Conservation (phyloP, 176 grass and related monocot genomes). For the Thalia dealbata region DNA sequence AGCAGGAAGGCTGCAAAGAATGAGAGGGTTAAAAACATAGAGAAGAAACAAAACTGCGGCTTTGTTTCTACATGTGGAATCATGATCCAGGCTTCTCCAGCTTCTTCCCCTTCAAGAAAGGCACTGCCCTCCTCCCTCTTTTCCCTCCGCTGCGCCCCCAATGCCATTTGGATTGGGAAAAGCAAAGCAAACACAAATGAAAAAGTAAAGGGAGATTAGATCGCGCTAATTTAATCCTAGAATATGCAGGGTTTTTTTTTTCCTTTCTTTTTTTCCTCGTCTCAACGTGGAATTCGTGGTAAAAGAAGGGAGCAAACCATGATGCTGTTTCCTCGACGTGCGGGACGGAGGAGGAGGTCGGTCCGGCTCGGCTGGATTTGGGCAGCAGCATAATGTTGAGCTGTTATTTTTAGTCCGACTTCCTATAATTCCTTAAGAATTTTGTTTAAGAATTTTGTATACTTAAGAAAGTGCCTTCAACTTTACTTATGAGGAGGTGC, state of each 20-base stretch:
- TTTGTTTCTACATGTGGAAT: not conserved
- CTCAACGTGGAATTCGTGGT: not conserved
- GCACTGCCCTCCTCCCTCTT: not conserved
- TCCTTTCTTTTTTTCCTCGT: not conserved
- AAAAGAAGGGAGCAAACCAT: too few species aligned
- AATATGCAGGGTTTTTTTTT: not conserved
- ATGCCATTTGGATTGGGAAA: not conserved
- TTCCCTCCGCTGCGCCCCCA: too few species aligned
- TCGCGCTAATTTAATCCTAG: not conserved
- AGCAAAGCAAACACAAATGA: not conserved
- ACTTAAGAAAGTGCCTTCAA: too few species aligned
- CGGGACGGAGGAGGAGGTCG: too few species aligned
- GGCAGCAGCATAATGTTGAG: too few species aligned
- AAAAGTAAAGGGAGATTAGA: not conserved
- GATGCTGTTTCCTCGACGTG: too few species aligned
- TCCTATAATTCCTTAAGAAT: too few species aligned
- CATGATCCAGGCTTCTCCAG: not conserved
- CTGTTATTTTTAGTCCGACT: too few species aligned
- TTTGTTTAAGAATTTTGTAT: too few species aligned
- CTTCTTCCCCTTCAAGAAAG: conserved; percentile 11
- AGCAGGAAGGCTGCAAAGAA: not conserved
- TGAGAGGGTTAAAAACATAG: not conserved
- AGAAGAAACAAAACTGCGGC: not conserved
- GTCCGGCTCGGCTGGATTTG: too few species aligned
- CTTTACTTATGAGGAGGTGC: too few species aligned